Evolutionary conservation across 2,329 filamentous ascomycete species (phyloP).

Genomic region (Fusarium sp.): DNA sequence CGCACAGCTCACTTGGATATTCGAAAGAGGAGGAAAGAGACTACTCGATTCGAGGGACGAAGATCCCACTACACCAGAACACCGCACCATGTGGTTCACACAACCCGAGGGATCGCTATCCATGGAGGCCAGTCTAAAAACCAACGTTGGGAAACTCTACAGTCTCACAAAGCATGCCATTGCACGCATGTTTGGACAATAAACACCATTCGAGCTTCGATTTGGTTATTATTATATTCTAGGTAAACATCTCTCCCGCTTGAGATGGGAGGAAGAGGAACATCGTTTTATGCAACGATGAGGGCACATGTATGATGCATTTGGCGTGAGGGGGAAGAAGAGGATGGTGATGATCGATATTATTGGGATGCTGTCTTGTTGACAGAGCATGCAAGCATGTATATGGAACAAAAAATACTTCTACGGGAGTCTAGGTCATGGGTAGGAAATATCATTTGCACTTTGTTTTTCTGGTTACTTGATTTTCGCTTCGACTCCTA

Average conservation of each 20-base stretch:
- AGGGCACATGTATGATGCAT: slow-evolving; percentile 36
- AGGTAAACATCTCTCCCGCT: neutral
- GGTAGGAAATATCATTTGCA: slow-evolving; percentile 44
- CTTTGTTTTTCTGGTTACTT: slow-evolving; percentile 27
- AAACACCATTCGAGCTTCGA: neutral
- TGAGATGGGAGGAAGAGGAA: neutral
- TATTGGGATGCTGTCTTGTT: slow-evolving; percentile 29
- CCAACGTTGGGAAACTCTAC: slow-evolving; percentile 22
- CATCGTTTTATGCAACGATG: neutral
- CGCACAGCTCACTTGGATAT: slow-evolving; percentile 38
- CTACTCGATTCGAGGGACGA: slow-evolving; percentile 19
- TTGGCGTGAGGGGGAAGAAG: slow-evolving; percentile 1
- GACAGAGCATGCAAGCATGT: slow-evolving; percentile 40
- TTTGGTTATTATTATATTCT: slow-evolving; percentile 12
- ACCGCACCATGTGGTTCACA: slow-evolving; percentile 18
- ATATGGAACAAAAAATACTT: slow-evolving; percentile 40
- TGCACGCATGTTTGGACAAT: slow-evolving; percentile 30
- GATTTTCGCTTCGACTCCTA: neutral
- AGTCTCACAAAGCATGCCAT: slow-evolving; percentile 28
- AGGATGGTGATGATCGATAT: slow-evolving; percentile 6
- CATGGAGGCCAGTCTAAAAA: slow-evolving; percentile 19
- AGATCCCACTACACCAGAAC: slow-evolving; percentile 5
- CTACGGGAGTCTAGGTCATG: slow-evolving; percentile 42
- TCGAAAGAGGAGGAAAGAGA: slow-evolving; percentile 38
- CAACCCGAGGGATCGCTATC: slow-evolving; percentile 8